These are phyloP conservation scores for Citrus unshiu DNA, from an alignment of 345 rosid species.

Conservation along the genomic window DNA sequence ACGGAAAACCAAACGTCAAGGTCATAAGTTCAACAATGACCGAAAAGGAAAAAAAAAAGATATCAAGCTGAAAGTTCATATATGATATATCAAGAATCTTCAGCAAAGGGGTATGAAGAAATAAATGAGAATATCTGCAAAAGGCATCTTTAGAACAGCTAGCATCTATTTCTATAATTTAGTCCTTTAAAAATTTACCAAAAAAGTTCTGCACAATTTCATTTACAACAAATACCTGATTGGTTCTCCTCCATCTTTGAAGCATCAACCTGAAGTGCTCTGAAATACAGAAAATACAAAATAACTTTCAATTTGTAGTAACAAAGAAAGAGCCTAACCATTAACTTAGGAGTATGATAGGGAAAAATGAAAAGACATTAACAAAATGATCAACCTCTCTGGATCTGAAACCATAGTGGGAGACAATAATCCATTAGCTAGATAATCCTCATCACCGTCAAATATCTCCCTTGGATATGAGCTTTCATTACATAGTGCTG, in stretches of 20 bases:
- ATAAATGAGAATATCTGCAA: neutral
- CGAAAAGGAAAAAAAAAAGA: neutral
- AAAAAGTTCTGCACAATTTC: neutral
- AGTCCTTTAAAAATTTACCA: neutral
- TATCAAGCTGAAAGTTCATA: neutral
- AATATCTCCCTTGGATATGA: conserved; percentile 74
- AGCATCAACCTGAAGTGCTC: conserved; percentile 41
- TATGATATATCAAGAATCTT: neutral
- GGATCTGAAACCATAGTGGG: conserved; percentile 17
- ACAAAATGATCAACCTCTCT: conserved; percentile 40
- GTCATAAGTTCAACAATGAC: neutral
- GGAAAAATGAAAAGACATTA: neutral
- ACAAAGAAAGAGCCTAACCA: conserved; percentile 2
- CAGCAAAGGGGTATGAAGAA: neutral
- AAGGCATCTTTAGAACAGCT: neutral
- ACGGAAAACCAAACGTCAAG: neutral
- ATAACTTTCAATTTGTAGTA: neutral
- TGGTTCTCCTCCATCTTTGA: conserved; percentile 35
- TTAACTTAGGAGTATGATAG: neutral
- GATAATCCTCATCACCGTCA: conserved; percentile 29
- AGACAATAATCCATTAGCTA: conserved; percentile 27
- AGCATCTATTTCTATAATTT: neutral
- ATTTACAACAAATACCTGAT: conserved; percentile 32
- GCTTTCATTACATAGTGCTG: conserved; percentile 72
- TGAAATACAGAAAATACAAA: conserved; percentile 22